A percentile compares a stretch with the other conserved stretches of the same genome.
These are phyloP conservation scores for Lachnellula cervina DNA, from an alignment of 2,329 filamentous ascomycete genomes.

Conservation along the genomic window DNA sequence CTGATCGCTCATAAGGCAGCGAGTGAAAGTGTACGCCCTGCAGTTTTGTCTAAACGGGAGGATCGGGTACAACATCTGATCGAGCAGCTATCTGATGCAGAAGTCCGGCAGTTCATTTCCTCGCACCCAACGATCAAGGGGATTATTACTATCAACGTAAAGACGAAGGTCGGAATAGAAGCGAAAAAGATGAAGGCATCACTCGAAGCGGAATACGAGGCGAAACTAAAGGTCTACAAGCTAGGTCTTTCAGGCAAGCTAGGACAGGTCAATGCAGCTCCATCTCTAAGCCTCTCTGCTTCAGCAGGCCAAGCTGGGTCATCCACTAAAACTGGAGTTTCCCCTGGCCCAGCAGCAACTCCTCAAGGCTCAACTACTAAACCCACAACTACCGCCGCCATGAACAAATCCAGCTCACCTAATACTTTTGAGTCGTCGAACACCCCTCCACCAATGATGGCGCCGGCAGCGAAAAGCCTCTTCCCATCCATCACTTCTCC, in stretches of 20 bases:
- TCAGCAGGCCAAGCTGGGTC: neutral
- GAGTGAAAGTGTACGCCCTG: neutral
- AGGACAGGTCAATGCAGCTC: neutral
- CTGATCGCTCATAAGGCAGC: neutral
- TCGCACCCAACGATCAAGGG: slow-evolving; percentile 52
- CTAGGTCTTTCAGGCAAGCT: neutral
- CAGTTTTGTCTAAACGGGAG: neutral
- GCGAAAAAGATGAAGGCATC: slow-evolving; percentile 45
- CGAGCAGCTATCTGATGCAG: slow-evolving; percentile 12
- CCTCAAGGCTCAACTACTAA: too few relatives aligned
- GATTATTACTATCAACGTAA: slow-evolving; percentile 58
- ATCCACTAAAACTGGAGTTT: too few relatives aligned
- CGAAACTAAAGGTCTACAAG: neutral
- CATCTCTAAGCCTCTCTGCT: neutral
- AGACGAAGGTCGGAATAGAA: slow-evolving; percentile 62
- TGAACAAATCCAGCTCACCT: too few relatives aligned
- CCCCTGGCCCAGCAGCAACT: too few relatives aligned
- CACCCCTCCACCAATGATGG: too few relatives aligned
- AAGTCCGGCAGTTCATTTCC: slow-evolving; percentile 48
- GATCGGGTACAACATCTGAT: neutral
- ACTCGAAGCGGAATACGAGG: neutral
- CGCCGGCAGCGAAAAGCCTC: too few relatives aligned
- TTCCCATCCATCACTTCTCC: too few relatives aligned
- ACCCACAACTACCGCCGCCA: too few relatives aligned
- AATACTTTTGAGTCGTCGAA: too few relatives aligned